A percentile compares a stretch with the other conserved stretches of the same genome.
These are phyloP conservation scores for Corynascus novoguineensis DNA, from an alignment of 495 filamentous ascomycete genomes.

Conservation along the genomic window DNA sequence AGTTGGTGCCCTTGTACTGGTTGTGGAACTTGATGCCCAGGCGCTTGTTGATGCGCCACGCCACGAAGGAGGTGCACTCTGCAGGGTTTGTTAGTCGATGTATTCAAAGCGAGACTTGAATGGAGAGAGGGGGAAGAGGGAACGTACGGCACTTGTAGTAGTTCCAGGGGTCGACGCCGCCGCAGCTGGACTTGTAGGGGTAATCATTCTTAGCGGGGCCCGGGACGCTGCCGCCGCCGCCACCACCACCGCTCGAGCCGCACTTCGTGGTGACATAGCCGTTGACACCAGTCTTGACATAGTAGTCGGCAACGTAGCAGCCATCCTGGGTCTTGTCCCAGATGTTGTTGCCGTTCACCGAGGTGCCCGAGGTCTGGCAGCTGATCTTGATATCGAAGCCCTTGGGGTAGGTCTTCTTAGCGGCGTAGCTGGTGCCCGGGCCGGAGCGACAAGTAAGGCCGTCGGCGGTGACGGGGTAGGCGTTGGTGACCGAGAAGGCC, in stretches of 20 bases:
- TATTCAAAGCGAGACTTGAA: too few species aligned
- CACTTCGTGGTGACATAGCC: conserved; percentile 22
- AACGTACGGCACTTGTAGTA: conserved; percentile 19
- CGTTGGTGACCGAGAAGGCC: background rate
- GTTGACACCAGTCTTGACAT: conserved; percentile 27
- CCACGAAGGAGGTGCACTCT: conserved; percentile 27
- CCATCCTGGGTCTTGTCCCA: conserved; percentile 31
- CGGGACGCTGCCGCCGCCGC: conserved; percentile 11
- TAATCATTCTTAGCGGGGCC: conserved; percentile 25
- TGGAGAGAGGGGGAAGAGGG: background rate
- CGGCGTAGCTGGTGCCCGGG: conserved; percentile 20
- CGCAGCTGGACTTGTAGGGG: conserved; percentile 20
- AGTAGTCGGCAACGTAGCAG: conserved; percentile 28
- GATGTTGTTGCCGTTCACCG: conserved; percentile 24
- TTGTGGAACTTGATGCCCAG: conserved; percentile 24
- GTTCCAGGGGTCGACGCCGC: conserved; percentile 20
- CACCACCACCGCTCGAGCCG: conserved; percentile 3
- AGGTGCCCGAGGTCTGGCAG: conserved; percentile 24
- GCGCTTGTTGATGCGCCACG: conserved; percentile 25
- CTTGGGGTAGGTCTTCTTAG: conserved; percentile 22
- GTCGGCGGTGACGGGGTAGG: conserved; percentile 20
- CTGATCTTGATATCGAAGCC: conserved; percentile 20
- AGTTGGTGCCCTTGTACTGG: conserved; percentile 24
- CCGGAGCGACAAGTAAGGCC: conserved; percentile 25
- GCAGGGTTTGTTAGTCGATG: background rate